Evolutionary conservation across 2,329 filamentous ascomycete genomes (phyloP), one percentile per base, ranked within the genome.

Genomic region (Plectosphaerella cucumerina): DNA sequence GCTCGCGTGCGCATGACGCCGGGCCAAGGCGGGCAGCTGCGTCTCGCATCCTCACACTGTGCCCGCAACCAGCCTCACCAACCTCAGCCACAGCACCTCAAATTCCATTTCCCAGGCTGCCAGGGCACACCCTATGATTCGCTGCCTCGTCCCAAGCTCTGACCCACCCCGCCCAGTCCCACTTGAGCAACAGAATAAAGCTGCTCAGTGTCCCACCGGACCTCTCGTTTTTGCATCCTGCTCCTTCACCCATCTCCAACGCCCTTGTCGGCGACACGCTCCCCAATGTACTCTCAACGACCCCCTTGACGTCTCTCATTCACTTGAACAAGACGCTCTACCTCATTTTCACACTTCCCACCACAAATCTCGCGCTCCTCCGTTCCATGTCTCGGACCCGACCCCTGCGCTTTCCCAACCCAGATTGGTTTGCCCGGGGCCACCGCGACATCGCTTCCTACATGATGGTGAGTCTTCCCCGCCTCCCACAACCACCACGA

Each of bases 121-220:
- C 47, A 31, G 26, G 18, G 18, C 8, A 31, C 41, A 26, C 44
- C 37, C 21, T 18, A 45, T 54, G 53, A 50, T 54, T 43, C 44
- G 52, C 44, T 31, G 20, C 52, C 52, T 54, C 47, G 53, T 35
- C 44, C 31, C 15, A 44, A 42, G 48, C 42, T 48, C 51, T 49
- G 31, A 39, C 51, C 53, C 48, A 53, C 35, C 53, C 48, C 53
- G 47, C 47, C 50, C 53, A 31, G 26, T 31, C 26, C 26, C 26
- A 31, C 26, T 31, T 31, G 26, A 31, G 26, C 26, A 31, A 31
- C 51, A 46, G 22, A 55, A 55, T 55, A 55, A 55, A 55, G 53
- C 51, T 55, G 48, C 48, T 51, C 53, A n/a, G n/a, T n/a, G n/a
- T 53, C 50, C 53, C 53, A 51, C 53, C 50, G 48, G 44, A 53